phyloP scores from a whole-genome alignment of 169 alveolate species.

The Plasmodium cynomolgi region DNA sequence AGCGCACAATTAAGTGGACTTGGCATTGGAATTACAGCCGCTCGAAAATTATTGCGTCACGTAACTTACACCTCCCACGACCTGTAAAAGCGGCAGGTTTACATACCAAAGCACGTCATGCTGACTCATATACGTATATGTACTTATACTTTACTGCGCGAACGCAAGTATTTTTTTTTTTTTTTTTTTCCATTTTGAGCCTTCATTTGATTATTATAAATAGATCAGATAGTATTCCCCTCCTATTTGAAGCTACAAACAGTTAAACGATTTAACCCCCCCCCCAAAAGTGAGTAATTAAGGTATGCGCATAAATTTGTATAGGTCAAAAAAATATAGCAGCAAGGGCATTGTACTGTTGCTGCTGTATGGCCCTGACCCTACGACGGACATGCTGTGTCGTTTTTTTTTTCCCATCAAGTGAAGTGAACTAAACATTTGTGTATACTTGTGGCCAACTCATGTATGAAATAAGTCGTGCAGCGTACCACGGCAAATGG shows the following conservation, averaged over 20 bases:
- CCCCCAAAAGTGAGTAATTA: neutral
- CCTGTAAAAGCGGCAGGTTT: neutral
- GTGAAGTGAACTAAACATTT: neutral
- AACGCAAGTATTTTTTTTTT: neutral
- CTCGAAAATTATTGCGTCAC: neutral
- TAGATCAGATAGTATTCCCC: neutral
- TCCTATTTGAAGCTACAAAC: neutral
- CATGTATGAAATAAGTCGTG: neutral
- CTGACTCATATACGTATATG: neutral
- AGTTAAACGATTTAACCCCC: neutral
- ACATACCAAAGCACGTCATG: neutral
- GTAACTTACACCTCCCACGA: neutral
- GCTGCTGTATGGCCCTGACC: neutral
- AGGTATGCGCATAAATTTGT: neutral
- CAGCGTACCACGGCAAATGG: neutral
- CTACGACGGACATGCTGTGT: neutral
- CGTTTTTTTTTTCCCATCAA: neutral
- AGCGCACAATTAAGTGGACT: neutral
- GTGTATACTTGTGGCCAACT: neutral
- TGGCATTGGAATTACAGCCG: neutral
- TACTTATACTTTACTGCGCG: neutral
- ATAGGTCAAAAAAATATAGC: neutral
- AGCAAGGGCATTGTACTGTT: neutral
- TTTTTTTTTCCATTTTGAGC: neutral
- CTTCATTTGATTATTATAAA: neutral